A percentile compares a stretch with the other conserved stretches of the same genome.
These are phyloP conservation scores for Sanghuangporus baumii DNA, from an alignment of 1,284 basidiomycete genomes.

Conservation along the genomic window DNA sequence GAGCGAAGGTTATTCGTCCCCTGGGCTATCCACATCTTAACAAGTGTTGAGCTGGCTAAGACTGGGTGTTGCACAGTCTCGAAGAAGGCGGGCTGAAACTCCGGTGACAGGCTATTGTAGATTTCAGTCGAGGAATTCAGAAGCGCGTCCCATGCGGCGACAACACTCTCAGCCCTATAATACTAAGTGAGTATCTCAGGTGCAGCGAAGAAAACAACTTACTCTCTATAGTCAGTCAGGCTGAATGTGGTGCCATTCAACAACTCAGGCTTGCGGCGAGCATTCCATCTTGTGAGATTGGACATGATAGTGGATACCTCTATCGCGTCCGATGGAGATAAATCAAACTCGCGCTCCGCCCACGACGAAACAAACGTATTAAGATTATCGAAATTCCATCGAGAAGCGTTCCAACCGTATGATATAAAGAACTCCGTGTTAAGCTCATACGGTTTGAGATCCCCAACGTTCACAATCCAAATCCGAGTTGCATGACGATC, in stretches of 20 bases:
- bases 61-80: conserved; percentile 64
- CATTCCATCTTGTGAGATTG: conserved; percentile 57
- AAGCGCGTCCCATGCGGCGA: conserved; percentile 44
- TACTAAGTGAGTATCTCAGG: background rate
- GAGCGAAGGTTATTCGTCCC: conserved; percentile 58
- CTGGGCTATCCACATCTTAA: conserved; percentile 50
- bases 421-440: conserved; percentile 66
- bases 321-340: conserved; percentile 32
- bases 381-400: conserved; percentile 48
- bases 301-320: conserved; percentile 47
- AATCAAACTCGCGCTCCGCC: conserved; percentile 63
- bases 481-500: conserved; percentile 49
- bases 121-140: conserved; percentile 46
- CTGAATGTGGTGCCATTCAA: conserved; percentile 59
- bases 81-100: conserved; percentile 56
- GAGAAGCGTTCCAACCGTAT: conserved; percentile 55
- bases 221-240: conserved; percentile 64
- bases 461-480: conserved; percentile 64
- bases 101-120: conserved; percentile 44
- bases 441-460: conserved; percentile 69
- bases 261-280: conserved; percentile 62
- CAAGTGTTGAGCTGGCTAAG: conserved; percentile 50
- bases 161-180: conserved; percentile 51
- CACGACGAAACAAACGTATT: conserved; percentile 47
- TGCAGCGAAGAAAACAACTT: conserved; percentile 21